These are phyloP conservation scores for Spiromyces aspiralis DNA, from an alignment of 371 early-diverging fungal genomes.

Conservation along the genomic window DNA sequence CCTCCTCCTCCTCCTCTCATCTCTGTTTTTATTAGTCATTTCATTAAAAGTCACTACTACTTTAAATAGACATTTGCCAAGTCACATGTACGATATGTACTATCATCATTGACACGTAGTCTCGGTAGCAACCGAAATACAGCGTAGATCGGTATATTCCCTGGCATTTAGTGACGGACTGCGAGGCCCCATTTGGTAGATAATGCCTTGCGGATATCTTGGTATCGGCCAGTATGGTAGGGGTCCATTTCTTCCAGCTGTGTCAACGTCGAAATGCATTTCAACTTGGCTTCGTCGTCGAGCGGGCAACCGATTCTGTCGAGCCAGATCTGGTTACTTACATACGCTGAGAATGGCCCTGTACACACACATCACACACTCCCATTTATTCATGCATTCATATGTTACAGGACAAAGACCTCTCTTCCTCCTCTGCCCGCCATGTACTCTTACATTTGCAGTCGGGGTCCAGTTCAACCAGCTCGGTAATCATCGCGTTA, in stretches of 20 bases:
- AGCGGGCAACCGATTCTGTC: conserved; percentile 1
- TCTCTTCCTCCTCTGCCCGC: no score
- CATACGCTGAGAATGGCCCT: conserved; percentile 31
- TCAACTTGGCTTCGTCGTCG: conserved; percentile 18
- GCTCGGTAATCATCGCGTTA: conserved; percentile 47
- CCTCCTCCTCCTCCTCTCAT: no score
- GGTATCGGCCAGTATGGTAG: conserved; percentile 40
- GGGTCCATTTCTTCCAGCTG: conserved; percentile 37
- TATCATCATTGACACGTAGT: no score
- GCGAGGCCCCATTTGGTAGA: conserved; percentile 9
- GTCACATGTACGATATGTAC: no score
- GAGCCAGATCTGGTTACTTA: conserved; percentile 25
- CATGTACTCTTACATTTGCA: conserved; percentile 29
- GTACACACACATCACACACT: conserved; percentile 4
- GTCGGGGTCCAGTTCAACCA: conserved; percentile 64
- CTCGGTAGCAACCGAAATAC: no score
- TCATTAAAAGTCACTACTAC: no score
- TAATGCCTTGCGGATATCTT: conserved; percentile 25
- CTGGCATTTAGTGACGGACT: no score
- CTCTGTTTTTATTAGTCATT: no score
- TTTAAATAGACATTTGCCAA: no score
- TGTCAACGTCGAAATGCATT: conserved; percentile 35
- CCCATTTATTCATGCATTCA: not conserved
- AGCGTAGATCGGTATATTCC: no score
- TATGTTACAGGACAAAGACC: no score